These are phyloP conservation scores for Termitomyces heimii DNA, from an alignment of 768 basidiomycete species.

Conservation along the genomic window DNA sequence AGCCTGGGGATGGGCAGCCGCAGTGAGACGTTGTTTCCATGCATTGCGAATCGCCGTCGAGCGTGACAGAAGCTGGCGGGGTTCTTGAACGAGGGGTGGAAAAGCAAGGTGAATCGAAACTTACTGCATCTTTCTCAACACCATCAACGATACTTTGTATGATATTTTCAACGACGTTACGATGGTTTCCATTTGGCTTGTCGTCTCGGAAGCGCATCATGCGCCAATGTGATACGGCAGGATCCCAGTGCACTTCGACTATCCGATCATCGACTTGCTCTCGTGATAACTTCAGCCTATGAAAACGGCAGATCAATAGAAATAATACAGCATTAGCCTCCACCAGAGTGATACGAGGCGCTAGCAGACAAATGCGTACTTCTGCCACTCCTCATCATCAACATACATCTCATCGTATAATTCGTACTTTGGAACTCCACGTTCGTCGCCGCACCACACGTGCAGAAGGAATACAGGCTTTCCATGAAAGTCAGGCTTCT, in stretches of 20 bases:
- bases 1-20: conserved; percentile 19
- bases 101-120: conserved; percentile 20
- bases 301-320: neutral
- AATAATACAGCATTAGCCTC: conserved; percentile 4
- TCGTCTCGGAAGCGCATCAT: conserved; percentile 94
- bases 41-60: conserved; percentile 58
- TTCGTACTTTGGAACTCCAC: conserved; percentile 58
- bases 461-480: conserved; percentile 86
- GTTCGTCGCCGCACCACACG: conserved; percentile 72
- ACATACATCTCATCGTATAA: conserved; percentile 83
- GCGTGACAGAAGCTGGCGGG: conserved; percentile 56
- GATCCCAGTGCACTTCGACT: conserved; percentile 92
- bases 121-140: conserved; percentile 81
- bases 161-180: conserved; percentile 78
- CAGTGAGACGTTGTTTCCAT: conserved; percentile 65
- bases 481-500: conserved; percentile 69
- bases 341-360: neutral
- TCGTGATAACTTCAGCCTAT: conserved; percentile 74
- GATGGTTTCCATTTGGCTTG: conserved; percentile 90
- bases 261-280: conserved; percentile 93
- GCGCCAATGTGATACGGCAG: conserved; percentile 60
- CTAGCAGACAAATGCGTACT: conserved; percentile 37
- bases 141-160: conserved; percentile 91
- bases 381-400: conserved; percentile 89
- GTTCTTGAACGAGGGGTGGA: conserved; percentile 7